Evolutionary conservation across 345 rosid genomes (phyloP).

Genomic region (Linum trigynum): DNA sequence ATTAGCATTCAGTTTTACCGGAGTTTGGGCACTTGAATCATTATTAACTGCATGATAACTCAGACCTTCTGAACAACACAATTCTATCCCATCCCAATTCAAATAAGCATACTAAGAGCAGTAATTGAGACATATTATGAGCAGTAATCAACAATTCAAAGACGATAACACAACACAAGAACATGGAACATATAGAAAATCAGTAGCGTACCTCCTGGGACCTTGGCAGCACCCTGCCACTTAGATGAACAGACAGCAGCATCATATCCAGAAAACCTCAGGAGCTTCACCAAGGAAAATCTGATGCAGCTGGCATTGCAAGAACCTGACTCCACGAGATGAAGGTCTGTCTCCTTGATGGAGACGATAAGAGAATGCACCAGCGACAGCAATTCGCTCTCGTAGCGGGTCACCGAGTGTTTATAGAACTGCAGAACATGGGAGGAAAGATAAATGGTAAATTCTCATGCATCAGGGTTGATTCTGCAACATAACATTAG

Average conservation of each 20-base stretch:
- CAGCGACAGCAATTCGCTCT: slow-evolving; percentile 47
- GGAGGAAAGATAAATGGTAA: slow-evolving; percentile 1
- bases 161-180: too few relatives aligned
- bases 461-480: background rate
- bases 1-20: too few relatives aligned
- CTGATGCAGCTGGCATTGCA: slow-evolving; percentile 81
- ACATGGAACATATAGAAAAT: background rate
- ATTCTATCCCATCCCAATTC: background rate
- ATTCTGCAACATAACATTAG: background rate
- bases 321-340: slow-evolving; percentile 42
- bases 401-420: slow-evolving; percentile 43
- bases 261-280: slow-evolving; percentile 68
- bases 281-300: slow-evolving; percentile 57
- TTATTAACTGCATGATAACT: too few relatives aligned
- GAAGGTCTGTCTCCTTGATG: slow-evolving; percentile 49
- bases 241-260: slow-evolving; percentile 75
- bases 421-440: slow-evolving; percentile 40
- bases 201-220: slow-evolving; percentile 72
- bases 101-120: background rate
- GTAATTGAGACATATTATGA: background rate
- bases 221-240: slow-evolving; percentile 80
- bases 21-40: too few relatives aligned
- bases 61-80: background rate
- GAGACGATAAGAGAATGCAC: slow-evolving; percentile 58
- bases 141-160: too few relatives aligned